Base-by-base conservation (phyloP, 371 early-diverging fungal genomes). In the Mucor plumbeus region DNA sequence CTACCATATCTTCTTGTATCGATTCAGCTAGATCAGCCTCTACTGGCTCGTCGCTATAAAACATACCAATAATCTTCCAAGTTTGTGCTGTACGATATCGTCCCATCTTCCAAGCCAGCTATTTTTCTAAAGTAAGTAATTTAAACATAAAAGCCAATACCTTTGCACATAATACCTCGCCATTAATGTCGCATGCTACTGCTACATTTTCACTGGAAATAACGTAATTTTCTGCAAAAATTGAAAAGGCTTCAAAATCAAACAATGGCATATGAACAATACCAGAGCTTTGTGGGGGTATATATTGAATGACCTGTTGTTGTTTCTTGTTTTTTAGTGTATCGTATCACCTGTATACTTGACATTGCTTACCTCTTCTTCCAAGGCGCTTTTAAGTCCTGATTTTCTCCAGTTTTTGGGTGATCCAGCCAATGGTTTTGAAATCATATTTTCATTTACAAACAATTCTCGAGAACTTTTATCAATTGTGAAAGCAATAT, bases 61-160 rank as follows among this genome's bases (percentile, higher is more conserved):
- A 74, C 39, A 91, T 72, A 41, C 87, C 85, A n/a, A 94, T 61
- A 15, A 93, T 84, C 43, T 83, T 87, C 95, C 95, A 95, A 9
- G 93, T 91, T 69, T 93, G 93, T 10, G 92, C 86, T 5, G 91
- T 88, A 19, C 91, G 85, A 59, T 82, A 88, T 26, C 84, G 76
- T 31, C 86, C 87, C 64, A 88, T 78, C 61, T 87, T 85, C 79
- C 82, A 84, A 4, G 92, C 93, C 35, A 84, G 61, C 87, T 88
- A 60, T 43, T 38, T 48, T 21, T 15, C 64, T 4, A 43, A 26
- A 61, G 38, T 54, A 7, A 69, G 40, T n/a, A 5, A 17, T 26
- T 61, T 26, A 57, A 5, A 26, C 35, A 9, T 17, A 59, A 5
- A 59, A 48, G 11, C 5, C 26, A 26, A 26, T 26, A 26, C 3